phyloP scores from a whole-genome alignment of 106 monocot genomes.

The Dendrobium catenatum region DNA sequence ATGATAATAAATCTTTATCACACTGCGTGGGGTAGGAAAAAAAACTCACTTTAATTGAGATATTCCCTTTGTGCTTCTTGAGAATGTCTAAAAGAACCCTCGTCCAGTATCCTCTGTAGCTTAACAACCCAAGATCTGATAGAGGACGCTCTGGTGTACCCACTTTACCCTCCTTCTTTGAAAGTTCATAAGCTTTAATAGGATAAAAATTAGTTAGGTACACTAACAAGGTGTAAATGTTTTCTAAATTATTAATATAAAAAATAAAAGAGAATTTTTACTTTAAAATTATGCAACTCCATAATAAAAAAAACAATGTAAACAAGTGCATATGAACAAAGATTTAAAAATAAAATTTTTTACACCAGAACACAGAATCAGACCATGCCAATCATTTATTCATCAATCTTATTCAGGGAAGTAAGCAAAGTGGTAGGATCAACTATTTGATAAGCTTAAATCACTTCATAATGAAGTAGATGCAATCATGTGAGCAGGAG shows the following conservation, averaged over 20 bases:
- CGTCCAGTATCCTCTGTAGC: constrained; percentile 96
- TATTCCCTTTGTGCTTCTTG: constrained; percentile 95
- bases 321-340: background rate
- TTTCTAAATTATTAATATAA: background rate
- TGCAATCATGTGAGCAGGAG: background rate
- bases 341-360: background rate
- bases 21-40: no score
- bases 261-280: background rate
- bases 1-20: no score
- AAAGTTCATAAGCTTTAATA: constrained; percentile 86
- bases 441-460: no score
- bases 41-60: constrained; percentile 83
- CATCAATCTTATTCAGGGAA: no score
- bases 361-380: no score
- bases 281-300: background rate
- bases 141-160: constrained; percentile 95
- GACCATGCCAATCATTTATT: no score
- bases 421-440: no score
- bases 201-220: background rate
- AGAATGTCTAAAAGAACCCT: constrained; percentile 89
- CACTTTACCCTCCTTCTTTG: constrained; percentile 97
- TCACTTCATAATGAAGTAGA: background rate
- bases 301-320: no score
- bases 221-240: background rate
- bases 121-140: constrained; percentile 86